Evolutionary conservation across 208 protist species (phyloP), one percentile per base, ranked within the genome.

Genomic region (Wallacemonas sp.): DNA sequence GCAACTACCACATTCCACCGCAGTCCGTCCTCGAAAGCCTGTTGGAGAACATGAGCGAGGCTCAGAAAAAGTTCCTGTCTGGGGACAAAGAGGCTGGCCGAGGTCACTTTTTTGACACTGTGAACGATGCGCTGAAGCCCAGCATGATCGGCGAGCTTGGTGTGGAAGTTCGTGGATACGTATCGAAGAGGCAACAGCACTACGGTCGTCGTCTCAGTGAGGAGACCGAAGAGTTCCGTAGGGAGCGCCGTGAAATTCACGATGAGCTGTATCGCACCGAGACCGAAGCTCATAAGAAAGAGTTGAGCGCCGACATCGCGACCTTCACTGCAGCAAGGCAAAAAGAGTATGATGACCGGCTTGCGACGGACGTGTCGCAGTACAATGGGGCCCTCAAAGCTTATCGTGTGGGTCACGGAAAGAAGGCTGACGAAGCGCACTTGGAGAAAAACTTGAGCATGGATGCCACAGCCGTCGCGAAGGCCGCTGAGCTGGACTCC

Each of bases 191-290:
- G 0, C 66, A 69, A 1, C 22, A 64, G 2, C 57, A 81, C 39
- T 85, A 79, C 50, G 46, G 24, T 0, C 62, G 81, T 44, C 74
- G 79, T 8, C 68, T 85, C 37, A 62, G 59, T 38, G 71, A 81
- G 36, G 79, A 85, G 44, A 81, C 75, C 1, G 75, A 80, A 44
- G 79, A 85, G 50, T 85, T 77, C 54, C 69, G 74, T 1, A 66
- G 67, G 3, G 79, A 85, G 64, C 75, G 76, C 24, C 64, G 68
- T 3, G 79, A 73, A 32, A 57, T 81, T 13, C 79, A 81, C 32
- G 71, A 85, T 15, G 71, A 78, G 21, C 72, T 82, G n/a, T 63
- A 82, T 12, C 66, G 79, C 12, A 19, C 64, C 3, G 79, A 81
- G 60, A 22, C 37, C 0, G 68, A 82, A 26, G 60, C 72, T 30